Evolutionary conservation across 164 flowering plant genomes (phyloP), one percentile per base, ranked within the genome.

Genomic region (Nymphaea colorata): DNA sequence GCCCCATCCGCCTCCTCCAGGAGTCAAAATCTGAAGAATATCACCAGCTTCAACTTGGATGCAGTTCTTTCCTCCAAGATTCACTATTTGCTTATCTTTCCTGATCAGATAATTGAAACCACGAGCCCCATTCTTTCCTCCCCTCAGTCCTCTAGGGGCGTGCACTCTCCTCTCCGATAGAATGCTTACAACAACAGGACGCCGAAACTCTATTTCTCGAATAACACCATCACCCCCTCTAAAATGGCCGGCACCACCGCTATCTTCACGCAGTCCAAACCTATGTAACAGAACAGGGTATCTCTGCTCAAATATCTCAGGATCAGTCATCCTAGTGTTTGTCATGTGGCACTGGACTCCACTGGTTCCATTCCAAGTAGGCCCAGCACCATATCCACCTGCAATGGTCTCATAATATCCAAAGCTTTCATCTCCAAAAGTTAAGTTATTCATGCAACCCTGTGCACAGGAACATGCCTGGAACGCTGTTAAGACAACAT

Each of bases 341-440:
- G 99, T 94, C 99, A 94, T 94, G 70, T 94, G 99, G 82, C 97
- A 91, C 72, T 94, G 99, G 70, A 91, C 83, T 1, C 96, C 97
- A 76, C 97, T 94, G 7, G 96, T 88, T 6, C 99, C 99, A 68
- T 91, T 84, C 99, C 99, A 94, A 51, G 67, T 78, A 0, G 95
- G 97, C 6, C 99, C 99, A 0, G 97, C 99, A 6, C 99, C 99
- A 73, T 93, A 77, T 11, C 99, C 99, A 51, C 99, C 99, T 73
- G 95, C 99, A 64, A 94, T 94, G 59, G 99, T 94, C 72, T 94
- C 99, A 66, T 94, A 94, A 70, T 94, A 94, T 25, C 99, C 97
- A 70, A 94, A 94, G 6, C 86, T 89, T 41, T 86, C 78, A 66
- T 94, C 96, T 41, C 99, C 99, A 69, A 94, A 94, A 44, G 99